Evolutionary conservation across 805 yeast genomes (phyloP).

Genomic region (Myxozyma kluyveri): DNA sequence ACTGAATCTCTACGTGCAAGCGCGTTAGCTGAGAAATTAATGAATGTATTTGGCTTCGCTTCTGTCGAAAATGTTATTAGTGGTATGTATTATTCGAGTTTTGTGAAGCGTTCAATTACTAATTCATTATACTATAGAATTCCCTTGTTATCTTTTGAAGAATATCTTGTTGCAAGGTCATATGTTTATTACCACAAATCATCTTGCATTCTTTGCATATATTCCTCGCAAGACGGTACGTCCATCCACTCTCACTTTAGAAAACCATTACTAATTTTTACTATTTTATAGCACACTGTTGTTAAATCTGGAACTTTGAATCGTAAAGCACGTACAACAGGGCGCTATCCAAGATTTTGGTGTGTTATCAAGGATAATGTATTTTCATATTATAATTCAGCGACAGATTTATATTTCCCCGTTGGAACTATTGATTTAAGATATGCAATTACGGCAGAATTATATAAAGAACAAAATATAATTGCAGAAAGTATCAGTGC

Average conservation of each 20-base stretch:
- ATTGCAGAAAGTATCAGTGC: not conserved
- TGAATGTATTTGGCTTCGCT: slow-evolving; percentile 15
- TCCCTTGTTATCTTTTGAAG: slow-evolving; percentile 73
- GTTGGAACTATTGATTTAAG: slow-evolving; percentile 67
- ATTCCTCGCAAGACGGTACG: slow-evolving; percentile 56
- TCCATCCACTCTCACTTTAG: not conserved
- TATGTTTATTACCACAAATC: slow-evolving; percentile 63
- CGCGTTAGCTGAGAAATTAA: slow-evolving; percentile 13
- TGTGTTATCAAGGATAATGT: slow-evolving; percentile 69
- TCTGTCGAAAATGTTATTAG: slow-evolving; percentile 27
- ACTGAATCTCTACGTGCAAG: slow-evolving; percentile 16
- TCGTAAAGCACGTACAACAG: slow-evolving; percentile 42
- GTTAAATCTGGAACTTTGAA: slow-evolving; percentile 53
- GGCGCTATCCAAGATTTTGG: slow-evolving; percentile 63
- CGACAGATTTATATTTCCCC: slow-evolving; percentile 87
- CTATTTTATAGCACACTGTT: slow-evolving; percentile 25
- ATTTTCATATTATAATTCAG: slow-evolving; percentile 61
- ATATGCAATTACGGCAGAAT: slow-evolving; percentile 59
- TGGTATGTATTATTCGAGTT: slow-evolving; percentile 24
- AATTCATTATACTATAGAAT: too few relatives aligned
- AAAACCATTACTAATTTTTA: not conserved
- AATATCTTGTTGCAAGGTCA: slow-evolving; percentile 88
- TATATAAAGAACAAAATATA: slow-evolving; percentile 27
- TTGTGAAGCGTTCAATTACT: slow-evolving; percentile 9
- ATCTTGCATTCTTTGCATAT: slow-evolving; percentile 72